These are phyloP conservation scores for Diplodia scrobiculata DNA, from an alignment of 2,329 filamentous ascomycete species.

Conservation along the genomic window DNA sequence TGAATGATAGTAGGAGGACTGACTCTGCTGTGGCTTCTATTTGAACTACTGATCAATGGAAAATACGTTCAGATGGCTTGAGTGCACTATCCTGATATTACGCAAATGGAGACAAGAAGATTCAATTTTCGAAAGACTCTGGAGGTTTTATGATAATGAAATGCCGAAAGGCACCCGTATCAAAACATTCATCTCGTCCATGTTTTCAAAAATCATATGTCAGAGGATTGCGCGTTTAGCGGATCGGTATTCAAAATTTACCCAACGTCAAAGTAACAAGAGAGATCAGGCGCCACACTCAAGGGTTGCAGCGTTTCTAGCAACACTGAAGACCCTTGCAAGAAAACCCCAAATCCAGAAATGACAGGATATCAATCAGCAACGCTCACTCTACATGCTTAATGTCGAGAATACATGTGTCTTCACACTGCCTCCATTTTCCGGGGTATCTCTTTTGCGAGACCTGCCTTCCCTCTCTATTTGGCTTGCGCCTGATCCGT, in stretches of 20 bases:
- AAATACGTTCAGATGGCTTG: neutral
- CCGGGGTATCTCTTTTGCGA: constrained; percentile 4
- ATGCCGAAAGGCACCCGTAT: neutral
- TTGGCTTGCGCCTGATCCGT: constrained; percentile 1
- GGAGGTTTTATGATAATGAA: neutral
- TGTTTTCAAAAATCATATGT: neutral
- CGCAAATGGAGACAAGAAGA: neutral
- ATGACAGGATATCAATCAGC: neutral
- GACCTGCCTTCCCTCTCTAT: constrained; percentile 7
- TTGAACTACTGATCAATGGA: neutral
- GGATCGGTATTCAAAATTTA: neutral
- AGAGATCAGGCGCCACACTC: neutral
- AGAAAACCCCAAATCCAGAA: neutral
- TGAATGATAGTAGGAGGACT: neutral
- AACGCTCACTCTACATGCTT: neutral
- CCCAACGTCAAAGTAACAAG: neutral
- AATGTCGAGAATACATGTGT: neutral
- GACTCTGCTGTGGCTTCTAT: constrained; percentile 1
- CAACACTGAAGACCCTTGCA: neutral
- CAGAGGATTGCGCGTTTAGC: neutral
- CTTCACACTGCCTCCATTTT: neutral
- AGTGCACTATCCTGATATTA: neutral
- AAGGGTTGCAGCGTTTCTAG: neutral
- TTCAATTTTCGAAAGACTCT: neutral
- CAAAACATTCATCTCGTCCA: neutral